Percentiles rank a stretch among this genome's conserved stretches.
Conservation (phyloP, 352 stramenopile genomes). For the Globisporangium okanoganense region DNA sequence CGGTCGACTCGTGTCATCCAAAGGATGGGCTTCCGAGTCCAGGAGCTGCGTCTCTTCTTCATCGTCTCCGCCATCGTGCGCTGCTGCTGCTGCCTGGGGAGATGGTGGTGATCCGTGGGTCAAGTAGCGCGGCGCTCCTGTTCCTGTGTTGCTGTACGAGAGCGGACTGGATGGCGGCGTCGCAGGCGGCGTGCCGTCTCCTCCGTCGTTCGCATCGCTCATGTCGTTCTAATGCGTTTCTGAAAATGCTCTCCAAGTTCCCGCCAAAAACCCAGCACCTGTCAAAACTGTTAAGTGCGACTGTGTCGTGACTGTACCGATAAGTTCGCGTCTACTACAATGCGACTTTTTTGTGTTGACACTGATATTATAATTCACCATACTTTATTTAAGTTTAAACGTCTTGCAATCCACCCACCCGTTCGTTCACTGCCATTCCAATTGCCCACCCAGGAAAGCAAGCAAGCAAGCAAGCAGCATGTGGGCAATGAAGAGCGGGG, state of each 20-base stretch:
- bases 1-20: slow-evolving; percentile 7
- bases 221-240: not conserved
- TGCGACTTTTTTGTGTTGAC: not conserved
- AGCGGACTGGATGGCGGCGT: slow-evolving; percentile 64
- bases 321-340: not conserved
- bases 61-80: slow-evolving; percentile 8
- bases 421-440: not conserved
- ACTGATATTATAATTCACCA: not conserved
- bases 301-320: no score
- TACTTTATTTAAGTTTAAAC: not conserved
- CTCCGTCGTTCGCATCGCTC: slow-evolving; percentile 8
- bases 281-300: no score
- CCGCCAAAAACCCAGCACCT: slow-evolving; percentile 5
- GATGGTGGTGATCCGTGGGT: slow-evolving; percentile 20
- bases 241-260: not conserved
- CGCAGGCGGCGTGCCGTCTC: slow-evolving; percentile 37
- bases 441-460: not conserved
- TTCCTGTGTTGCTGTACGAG: slow-evolving; percentile 9
- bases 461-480: not conserved
- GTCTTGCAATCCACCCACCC: not conserved
- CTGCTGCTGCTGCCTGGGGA: slow-evolving; percentile 9
- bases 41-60: slow-evolving; percentile 13
- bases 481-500: slow-evolving; percentile 1
- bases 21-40: slow-evolving; percentile 17
- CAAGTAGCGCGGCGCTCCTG: slow-evolving; percentile 36